Evolutionary conservation across 1,139 yeast species (phyloP).

Genomic region (Casaregolazyma suthepensis): DNA sequence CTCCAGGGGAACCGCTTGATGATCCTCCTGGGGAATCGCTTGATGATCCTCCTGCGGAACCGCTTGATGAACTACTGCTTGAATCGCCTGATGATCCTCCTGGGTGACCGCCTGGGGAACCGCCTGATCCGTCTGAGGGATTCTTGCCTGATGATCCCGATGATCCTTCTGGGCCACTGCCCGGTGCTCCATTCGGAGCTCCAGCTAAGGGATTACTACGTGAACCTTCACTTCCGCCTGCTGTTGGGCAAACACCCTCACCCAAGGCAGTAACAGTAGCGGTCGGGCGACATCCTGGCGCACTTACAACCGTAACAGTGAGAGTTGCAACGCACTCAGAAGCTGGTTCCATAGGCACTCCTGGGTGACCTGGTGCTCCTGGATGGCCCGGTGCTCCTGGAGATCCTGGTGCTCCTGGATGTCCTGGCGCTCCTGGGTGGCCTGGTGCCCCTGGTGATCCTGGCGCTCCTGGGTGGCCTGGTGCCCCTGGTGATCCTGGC

Average conservation of each 20-base stretch:
- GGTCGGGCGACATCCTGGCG: slow-evolving; percentile 8
- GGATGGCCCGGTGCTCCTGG: background rate
- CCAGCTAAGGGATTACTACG: slow-evolving; percentile 1
- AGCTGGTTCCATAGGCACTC: slow-evolving; percentile 2
- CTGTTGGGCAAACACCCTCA: slow-evolving; percentile 7
- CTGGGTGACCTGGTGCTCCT: background rate
- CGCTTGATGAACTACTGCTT: background rate
- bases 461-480: background rate
- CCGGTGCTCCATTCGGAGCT: slow-evolving; percentile 11
- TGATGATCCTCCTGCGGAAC: background rate
- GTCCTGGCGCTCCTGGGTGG: background rate
- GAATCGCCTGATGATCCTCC: slow-evolving; percentile 1
- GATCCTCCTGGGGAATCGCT: too few relatives aligned
- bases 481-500: background rate
- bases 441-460: slow-evolving; percentile 4
- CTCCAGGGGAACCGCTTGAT: background rate
- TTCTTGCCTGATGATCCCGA: too few relatives aligned
- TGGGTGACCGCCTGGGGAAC: too few relatives aligned
- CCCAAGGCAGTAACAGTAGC: slow-evolving; percentile 8
- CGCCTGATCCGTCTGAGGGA: slow-evolving; percentile 7
- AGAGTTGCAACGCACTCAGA: slow-evolving; percentile 11
- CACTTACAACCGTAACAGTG: slow-evolving; percentile 9
- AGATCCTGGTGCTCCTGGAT: background rate
- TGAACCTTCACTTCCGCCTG: slow-evolving; percentile 10
- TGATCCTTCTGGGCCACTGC: slow-evolving; percentile 5